Percentiles rank a stretch among this genome's conserved stretches.
Conservation (phyloP, 2,329 filamentous ascomycete species). For the Talaromyces amestolkiae region DNA sequence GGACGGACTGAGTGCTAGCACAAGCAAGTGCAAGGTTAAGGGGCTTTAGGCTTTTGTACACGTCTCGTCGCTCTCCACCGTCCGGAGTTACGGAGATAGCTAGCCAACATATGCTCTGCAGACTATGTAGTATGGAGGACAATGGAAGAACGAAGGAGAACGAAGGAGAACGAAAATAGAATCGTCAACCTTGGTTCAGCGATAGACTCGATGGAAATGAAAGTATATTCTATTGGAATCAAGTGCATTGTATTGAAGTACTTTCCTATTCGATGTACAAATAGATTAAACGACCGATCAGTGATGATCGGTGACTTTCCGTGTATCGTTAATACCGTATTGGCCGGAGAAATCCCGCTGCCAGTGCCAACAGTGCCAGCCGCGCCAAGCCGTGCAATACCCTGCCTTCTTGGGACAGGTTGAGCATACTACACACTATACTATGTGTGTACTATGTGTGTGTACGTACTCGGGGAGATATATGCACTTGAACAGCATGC, state of each 20-base stretch:
- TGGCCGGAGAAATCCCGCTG: not conserved
- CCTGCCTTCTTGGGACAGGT: not conserved
- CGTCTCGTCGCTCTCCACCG: not conserved
- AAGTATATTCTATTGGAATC: not conserved
- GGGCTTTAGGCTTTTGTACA: slow-evolving; percentile 2
- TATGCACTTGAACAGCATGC: not conserved
- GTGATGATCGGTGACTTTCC: not conserved
- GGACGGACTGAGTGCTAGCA: not conserved
- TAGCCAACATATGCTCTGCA: not conserved
- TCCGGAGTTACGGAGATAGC: not conserved
- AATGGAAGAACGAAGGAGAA: not conserved
- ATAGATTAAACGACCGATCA: not conserved
- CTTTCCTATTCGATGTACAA: slow-evolving; percentile 3
- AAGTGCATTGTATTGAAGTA: not conserved
- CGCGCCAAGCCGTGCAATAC: not conserved
- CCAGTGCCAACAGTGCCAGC: no score
- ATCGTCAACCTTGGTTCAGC: slow-evolving; percentile 5
- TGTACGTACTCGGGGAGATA: not conserved
- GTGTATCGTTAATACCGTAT: not conserved
- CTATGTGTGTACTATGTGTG: not conserved
- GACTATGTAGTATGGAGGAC: not conserved
- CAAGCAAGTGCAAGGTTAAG: not conserved
- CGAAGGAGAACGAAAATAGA: not conserved
- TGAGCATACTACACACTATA: not conserved
- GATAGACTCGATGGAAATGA: not conserved